A percentile compares a stretch with the other conserved stretches of the same genome.
Conservation (phyloP, 2,329 filamentous ascomycete genomes). For the Beauveria pseudobassiana region DNA sequence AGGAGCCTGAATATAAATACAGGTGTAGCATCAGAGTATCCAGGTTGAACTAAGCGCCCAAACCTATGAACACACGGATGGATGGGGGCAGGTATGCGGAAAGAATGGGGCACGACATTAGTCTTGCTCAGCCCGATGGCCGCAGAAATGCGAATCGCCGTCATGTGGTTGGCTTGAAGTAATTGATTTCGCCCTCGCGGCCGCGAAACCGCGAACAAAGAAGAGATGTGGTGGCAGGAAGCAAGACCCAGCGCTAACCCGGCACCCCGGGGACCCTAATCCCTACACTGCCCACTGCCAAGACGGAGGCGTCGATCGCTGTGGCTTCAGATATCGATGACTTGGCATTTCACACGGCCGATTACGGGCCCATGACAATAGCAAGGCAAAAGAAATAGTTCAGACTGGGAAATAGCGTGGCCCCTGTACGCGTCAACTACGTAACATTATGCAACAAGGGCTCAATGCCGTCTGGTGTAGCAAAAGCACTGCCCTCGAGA, state of each 20-base stretch:
- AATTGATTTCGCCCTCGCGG: neutral
- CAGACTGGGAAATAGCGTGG: neutral
- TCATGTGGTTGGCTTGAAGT: neutral
- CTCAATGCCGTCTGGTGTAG: neutral
- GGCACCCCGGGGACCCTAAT: no score
- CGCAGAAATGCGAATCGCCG: neutral
- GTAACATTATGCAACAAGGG: slow-evolving; percentile 2
- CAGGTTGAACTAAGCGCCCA: slow-evolving; percentile 1
- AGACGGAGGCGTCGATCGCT: slow-evolving; percentile 1
- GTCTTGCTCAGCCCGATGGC: neutral
- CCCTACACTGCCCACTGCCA: no score
- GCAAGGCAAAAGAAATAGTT: neutral
- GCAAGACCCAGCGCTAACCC: no score
- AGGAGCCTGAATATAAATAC: slow-evolving; percentile 5
- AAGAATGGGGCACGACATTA: neutral
- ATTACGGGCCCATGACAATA: no score
- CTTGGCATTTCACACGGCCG: no score
- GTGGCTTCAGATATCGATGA: slow-evolving; percentile 8
- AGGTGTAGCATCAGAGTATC: neutral
- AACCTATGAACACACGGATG: neutral
- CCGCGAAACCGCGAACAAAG: neutral
- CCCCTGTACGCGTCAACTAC: slow-evolving; percentile 6
- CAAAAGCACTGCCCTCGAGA: neutral
- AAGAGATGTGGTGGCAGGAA: no score
- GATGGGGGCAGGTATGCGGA: neutral